phyloP scores from a whole-genome alignment of 1,139 yeast genomes.

The Yamadazyma spencermartinsiae region DNA sequence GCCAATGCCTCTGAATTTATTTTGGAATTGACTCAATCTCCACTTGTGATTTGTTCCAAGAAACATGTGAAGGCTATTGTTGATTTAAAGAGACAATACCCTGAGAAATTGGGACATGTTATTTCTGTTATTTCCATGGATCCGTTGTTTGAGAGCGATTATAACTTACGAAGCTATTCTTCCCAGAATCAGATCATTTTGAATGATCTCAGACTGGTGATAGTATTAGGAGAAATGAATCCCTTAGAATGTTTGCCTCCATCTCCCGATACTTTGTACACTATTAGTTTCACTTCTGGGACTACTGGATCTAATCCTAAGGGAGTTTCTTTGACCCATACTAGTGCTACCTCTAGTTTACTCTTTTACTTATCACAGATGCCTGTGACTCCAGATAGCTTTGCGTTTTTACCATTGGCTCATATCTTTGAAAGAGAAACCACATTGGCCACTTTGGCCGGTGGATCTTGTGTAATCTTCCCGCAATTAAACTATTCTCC shows the following conservation, averaged over 20 bases:
- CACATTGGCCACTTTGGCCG: conserved; percentile 22
- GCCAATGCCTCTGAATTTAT: conserved; percentile 35
- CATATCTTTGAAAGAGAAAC: conserved; percentile 62
- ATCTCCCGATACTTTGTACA: conserved; percentile 29
- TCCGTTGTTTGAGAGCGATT: conserved; percentile 23
- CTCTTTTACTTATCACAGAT: conserved; percentile 19
- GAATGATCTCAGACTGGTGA: conserved; percentile 34
- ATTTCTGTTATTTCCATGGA: conserved; percentile 40
- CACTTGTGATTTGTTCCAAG: conserved; percentile 34
- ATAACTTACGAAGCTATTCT: conserved; percentile 22
- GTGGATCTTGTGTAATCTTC: conserved; percentile 38
- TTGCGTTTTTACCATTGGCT: conserved; percentile 63
- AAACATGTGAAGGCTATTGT: conserved; percentile 29
- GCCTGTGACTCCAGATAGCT: conserved; percentile 11
- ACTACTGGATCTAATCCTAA: conserved; percentile 45
- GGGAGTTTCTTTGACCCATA: conserved; percentile 38
- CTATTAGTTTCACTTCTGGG: conserved; percentile 45
- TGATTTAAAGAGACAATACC: conserved; percentile 26
- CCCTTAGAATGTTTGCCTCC: conserved; percentile 28
- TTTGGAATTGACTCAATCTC: conserved; percentile 35
- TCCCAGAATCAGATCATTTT: conserved; percentile 25
- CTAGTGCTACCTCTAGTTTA: conserved; percentile 29
- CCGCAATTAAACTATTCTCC: conserved; percentile 40
- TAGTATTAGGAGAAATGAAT: conserved; percentile 26
- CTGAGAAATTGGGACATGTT: conserved; percentile 26